Evolutionary conservation across 352 stramenopile species (phyloP), one percentile per base, ranked within the genome.

Genomic region (Thalassiosira hispida): DNA sequence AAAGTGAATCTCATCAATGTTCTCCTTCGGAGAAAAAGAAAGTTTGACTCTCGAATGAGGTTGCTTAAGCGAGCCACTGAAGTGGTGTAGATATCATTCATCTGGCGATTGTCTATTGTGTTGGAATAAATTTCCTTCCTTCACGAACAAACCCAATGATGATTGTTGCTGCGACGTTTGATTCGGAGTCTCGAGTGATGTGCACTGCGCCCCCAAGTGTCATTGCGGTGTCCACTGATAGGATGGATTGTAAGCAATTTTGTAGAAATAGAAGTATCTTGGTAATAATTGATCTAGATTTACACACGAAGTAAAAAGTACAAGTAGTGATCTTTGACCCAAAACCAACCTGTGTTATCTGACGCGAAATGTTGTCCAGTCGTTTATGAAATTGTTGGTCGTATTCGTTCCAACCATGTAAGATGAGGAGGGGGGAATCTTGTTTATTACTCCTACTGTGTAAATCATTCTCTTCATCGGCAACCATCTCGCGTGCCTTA

Each of bases 1-100:
- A 85, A 42, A 22, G 38, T 60, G 33, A 85, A 81, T 64, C 40
- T 51, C 62, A 79, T 68, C 42, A 85, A 65, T 53, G 72, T 74
- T 60, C 51, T 73, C 3, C 71, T 22, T 40, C 55, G 51, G n/a
- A 85, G 33, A 44, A 77, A 65, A 42, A 57, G 49, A 42, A 73
- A 77, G n/a, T 16, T 31, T 25, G 52, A 59, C 18, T 70, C 51
- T 25, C 60, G 5, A 18, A 75, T 56, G 18, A 69, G n/a, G 12
- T 68, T 35, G 18, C 65, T 59, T 57, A 85, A 65, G 33, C 47
- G 31, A 44, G 29, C 12, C 3, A 75, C 18, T 44, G 76, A 65
- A 6, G 33, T 65, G 5, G 57, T 38, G 33, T 73, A 75, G 44
- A 83, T 44, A 18, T 68, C 55, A 71, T 57, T 49, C 33, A 60